Evolutionary conservation across 306 rosid species (phyloP), one percentile per base, ranked within the genome.

Genomic region (Echinosophora koreensis): DNA sequence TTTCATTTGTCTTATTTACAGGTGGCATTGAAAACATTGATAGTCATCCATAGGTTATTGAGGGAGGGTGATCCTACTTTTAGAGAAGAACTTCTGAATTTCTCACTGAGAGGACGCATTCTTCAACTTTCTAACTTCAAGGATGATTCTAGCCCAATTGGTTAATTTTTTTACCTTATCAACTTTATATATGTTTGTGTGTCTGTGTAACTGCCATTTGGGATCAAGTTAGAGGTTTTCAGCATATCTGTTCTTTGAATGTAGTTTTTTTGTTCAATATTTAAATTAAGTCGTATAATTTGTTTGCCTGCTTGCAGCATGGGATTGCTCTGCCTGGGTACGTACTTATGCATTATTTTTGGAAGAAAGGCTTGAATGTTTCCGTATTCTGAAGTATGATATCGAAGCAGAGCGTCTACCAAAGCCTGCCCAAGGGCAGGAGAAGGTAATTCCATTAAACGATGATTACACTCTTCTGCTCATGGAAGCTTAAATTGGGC

Each of bases 311-410:
- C 32, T 34, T 71, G 68, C 86, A 96, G 99, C 98, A 66, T 96
- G 99, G 99, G 99, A 96, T 86, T 96, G 99, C 92, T 92, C 99
- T 82, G 98, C 90, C 9, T 96, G 99, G 99, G 98, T 96, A 66
- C 98, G 99, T 34, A 92, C 99, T 10, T 96, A 96, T 87, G 98
- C 98, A 35, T 84, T 92, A 81, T 96, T 92, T 92, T 86, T 96
- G 89, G 99, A 96, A 88, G 99, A 96, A 77, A 94, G 98, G 49
- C 98, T 96, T 37, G 99, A 92, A 88, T 92, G 99, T 81, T 96
- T 91, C 76, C 90, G 92, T 80, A 77, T 91, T 84, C 77, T 96
- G 73, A 92, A 88, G 85, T 96, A 96, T 92, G 99, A 96, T 71
- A 92, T 92, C 81, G 99, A 96, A 87, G 93, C 99, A 50, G 97